Base-by-base conservation (phyloP, 345 rosid genomes). In the Lumnitzera littorea region DNA sequence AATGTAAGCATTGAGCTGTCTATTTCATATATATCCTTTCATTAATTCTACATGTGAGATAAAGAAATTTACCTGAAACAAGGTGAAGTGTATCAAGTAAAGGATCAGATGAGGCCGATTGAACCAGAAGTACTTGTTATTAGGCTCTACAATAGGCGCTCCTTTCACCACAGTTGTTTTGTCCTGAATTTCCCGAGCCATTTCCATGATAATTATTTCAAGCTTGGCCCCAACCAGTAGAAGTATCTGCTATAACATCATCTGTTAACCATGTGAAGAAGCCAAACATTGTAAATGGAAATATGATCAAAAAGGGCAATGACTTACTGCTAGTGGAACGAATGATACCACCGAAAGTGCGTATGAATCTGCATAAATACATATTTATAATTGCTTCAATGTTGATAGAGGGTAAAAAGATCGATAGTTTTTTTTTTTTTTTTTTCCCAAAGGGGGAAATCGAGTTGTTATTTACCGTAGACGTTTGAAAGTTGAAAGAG, bases 111-210 rank as follows among this genome's bases (percentile, higher is more conserved):
- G 43, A 0, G 78, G 82, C 14, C 69, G 69, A 55, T 77, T 73
- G 75, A 77, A 77, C 82, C 81, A 73, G 71, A 77, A 77, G 59
- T 64, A 70, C 29, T 63, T 73, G 69, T 73, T 73, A 51, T 60
- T 70, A 8, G 78, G 78, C 69, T 77, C 82, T 3, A 77, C 76
- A 1, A 67, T 49, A 0, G 78, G 82, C 25, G 67, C 73, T 50
- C 76, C 82, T 62, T 62, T 73, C 60, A 77, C 82, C 55, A 77
- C 78, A 2, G 64, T 62, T 15, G 72, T 68, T 61, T 69, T 68
- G 11, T 67, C 78, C 65, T 73, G 73, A 58, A 77, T 73, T 53
- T 77, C 66, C 46, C 65, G 73, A 20, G 81, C 81, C 81, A 77
- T 77, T 31, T 73, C 78, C 78, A 77, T 70, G 53, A 77, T 73